phyloP scores from a whole-genome alignment of 2,329 filamentous ascomycete genomes.

The Ceratocystis alfenasii region DNA sequence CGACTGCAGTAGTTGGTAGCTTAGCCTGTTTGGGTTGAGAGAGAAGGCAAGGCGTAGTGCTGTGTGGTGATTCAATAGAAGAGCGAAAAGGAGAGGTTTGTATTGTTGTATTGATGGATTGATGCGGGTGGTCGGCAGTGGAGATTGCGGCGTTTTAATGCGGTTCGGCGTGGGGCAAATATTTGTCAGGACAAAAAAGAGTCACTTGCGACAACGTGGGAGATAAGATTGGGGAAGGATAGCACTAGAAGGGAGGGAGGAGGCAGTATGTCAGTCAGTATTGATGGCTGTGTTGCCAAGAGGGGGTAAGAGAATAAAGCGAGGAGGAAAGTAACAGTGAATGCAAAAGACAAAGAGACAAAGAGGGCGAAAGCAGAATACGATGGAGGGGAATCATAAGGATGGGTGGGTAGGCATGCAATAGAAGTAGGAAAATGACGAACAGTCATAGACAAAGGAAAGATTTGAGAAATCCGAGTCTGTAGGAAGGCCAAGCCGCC shows the following conservation, averaged over 20 bases:
- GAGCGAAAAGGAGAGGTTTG: background rate
- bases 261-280: background rate
- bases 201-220: background rate
- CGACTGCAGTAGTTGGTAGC: background rate
- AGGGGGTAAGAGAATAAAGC: background rate
- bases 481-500: background rate
- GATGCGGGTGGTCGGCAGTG: background rate
- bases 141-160: conserved; percentile 9
- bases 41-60: background rate
- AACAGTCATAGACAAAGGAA: background rate
- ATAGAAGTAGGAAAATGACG: background rate
- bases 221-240: background rate
- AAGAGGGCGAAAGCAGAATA: background rate
- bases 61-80: background rate
- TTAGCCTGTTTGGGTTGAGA: background rate
- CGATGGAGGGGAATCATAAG: background rate
- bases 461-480: conserved; percentile 1
- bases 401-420: background rate
- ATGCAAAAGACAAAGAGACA: background rate
- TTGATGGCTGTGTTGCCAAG: background rate
- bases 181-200: conserved; percentile 12
- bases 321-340: background rate
- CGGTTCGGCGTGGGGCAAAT: conserved; percentile 5
- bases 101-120: background rate
- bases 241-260: background rate